A percentile compares a stretch with the other conserved stretches of the same genome.
Conservation (phyloP, 169 alveolate genomes). For the Eimeria necatrix region DNA sequence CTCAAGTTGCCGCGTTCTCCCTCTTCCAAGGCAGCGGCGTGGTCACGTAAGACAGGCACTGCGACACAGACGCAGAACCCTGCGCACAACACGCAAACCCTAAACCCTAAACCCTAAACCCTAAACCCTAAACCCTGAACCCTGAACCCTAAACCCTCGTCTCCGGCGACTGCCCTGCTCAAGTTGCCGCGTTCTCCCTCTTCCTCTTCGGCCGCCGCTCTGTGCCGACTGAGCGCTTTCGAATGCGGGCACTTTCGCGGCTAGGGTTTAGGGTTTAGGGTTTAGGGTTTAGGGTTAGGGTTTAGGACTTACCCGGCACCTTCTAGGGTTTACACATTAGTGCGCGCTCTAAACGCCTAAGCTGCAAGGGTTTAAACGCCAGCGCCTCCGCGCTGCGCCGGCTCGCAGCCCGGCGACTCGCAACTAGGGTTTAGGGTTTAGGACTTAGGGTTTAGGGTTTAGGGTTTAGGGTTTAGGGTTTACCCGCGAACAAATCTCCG, state of each 20-base stretch:
- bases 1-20: not conserved
- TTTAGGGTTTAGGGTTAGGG: not conserved
- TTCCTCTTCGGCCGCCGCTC: not conserved
- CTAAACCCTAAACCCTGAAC: too few relatives aligned
- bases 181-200: too few relatives aligned
- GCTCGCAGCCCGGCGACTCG: too few relatives aligned
- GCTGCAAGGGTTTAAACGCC: too few relatives aligned
- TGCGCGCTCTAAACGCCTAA: too few relatives aligned
- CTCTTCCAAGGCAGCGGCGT: slow-evolving; percentile 79
- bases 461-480: not conserved
- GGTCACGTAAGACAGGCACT: slow-evolving; percentile 77
- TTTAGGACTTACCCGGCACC: too few relatives aligned
- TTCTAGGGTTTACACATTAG: too few relatives aligned
- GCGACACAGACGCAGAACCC: slow-evolving; percentile 73
- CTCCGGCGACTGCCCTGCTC: too few relatives aligned
- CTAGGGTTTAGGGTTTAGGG: not conserved
- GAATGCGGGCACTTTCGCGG: not conserved
- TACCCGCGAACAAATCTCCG: slow-evolving; percentile 78
- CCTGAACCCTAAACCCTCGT: too few relatives aligned
- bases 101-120: slow-evolving; percentile 17
- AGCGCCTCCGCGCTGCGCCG: too few relatives aligned
- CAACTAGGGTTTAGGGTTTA: not conserved
- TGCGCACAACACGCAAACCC: too few relatives aligned
- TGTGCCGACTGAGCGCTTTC: not conserved
- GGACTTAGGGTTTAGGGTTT: not conserved